Evolutionary conservation across 139 green algal species (phyloP).

Genomic region (Chlamydomonas asymmetrica): DNA sequence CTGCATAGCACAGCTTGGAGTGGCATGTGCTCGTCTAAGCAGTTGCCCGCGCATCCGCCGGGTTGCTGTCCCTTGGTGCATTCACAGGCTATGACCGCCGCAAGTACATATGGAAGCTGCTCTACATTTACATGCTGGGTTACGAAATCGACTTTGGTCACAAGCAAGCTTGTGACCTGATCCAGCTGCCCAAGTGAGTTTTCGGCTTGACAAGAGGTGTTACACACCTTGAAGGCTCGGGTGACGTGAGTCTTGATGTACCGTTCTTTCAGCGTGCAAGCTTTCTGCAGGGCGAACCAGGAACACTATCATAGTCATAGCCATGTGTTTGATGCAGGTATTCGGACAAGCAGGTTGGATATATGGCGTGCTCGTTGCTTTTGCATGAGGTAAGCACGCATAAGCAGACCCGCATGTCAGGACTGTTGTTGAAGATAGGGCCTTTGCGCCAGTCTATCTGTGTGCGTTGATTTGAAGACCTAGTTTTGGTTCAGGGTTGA

Average conservation of each 20-base stretch:
- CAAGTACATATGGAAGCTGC: constrained; percentile 99
- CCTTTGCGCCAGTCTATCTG: no score
- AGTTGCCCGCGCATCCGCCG: no score
- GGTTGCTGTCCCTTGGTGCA: no score
- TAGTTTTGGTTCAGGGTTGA: no score
- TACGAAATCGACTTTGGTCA: constrained; percentile 99
- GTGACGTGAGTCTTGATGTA: not conserved
- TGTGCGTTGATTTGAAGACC: no score
- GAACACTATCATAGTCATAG: constrained; percentile 1
- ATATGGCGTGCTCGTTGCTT: constrained; percentile 89
- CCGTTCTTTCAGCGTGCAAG: not conserved
- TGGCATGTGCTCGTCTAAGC: no score
- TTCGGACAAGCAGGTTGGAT: constrained; percentile 98
- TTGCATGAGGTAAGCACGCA: constrained; percentile 88
- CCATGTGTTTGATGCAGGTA: constrained; percentile 60
- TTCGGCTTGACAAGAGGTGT: not conserved
- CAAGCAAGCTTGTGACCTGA: constrained; percentile 94
- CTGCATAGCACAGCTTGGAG: no score
- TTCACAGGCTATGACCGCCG: constrained; percentile 94
- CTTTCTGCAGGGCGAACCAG: no score
- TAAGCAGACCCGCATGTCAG: no score
- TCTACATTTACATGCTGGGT: constrained; percentile 99
- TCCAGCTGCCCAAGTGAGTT: constrained; percentile 84
- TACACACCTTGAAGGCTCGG: no score
- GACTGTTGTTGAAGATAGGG: no score